phyloP scores from a whole-genome alignment of 768 basidiomycete genomes.

The Suillus decipiens region DNA sequence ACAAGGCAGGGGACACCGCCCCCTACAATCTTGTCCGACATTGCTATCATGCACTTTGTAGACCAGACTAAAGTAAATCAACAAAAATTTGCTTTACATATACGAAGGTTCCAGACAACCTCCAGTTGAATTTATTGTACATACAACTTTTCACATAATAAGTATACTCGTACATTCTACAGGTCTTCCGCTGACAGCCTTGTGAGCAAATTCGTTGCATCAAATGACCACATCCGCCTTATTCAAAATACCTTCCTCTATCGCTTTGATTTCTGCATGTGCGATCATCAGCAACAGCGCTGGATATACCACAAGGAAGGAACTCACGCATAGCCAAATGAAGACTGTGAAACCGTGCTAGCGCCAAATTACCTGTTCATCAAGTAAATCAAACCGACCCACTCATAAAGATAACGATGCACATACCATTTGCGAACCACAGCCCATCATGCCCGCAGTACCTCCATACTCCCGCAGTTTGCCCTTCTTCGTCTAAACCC shows the following conservation, averaged over 20 bases:
- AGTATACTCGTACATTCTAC: neutral
- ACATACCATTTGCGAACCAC: constrained; percentile 30
- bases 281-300: constrained; percentile 2
- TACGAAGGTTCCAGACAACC: too few species aligned
- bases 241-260: constrained; percentile 27
- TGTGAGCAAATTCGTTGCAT: neutral
- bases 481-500: constrained; percentile 67
- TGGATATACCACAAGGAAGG: neutral
- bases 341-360: constrained; percentile 32
- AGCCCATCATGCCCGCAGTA: constrained; percentile 38
- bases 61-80: too few species aligned
- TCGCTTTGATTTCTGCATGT: constrained; percentile 30
- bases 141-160: neutral
- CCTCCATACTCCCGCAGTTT: constrained; percentile 44
- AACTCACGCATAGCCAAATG: constrained; percentile 34
- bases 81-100: too few species aligned
- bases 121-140: neutral
- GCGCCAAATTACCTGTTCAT: constrained; percentile 23
- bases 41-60: too few species aligned
- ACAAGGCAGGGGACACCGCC: too few species aligned
- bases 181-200: neutral
- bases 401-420: neutral
- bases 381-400: neutral
- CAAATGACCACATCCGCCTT: constrained; percentile 6
- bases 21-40: too few species aligned